phyloP scores from a whole-genome alignment of 2,329 filamentous ascomycete genomes.

The Epichloe uncinata region DNA sequence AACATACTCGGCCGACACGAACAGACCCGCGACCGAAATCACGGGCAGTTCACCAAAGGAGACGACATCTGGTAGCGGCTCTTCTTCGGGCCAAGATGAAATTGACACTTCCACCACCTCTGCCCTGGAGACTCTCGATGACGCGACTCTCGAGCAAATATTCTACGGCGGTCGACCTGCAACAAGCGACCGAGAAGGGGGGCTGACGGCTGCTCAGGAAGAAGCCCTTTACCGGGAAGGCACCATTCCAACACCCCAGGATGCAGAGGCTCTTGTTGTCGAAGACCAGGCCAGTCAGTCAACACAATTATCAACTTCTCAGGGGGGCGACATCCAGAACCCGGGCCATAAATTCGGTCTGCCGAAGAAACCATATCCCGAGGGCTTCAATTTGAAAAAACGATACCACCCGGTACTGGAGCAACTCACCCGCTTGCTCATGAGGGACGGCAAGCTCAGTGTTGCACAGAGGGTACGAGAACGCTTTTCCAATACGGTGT shows the following conservation, averaged over 20 bases:
- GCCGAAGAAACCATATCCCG: slow-evolving; percentile 52
- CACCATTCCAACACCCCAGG: slow-evolving; percentile 23
- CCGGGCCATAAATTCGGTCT: slow-evolving; percentile 67
- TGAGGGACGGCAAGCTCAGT: slow-evolving; percentile 82
- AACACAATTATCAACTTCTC: slow-evolving; percentile 7
- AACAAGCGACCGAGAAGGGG: slow-evolving; percentile 16
- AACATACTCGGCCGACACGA: slow-evolving; percentile 21
- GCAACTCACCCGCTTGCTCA: slow-evolving; percentile 82
- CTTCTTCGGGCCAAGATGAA: neutral
- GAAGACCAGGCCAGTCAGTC: slow-evolving; percentile 10
- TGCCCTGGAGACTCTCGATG: slow-evolving; percentile 17
- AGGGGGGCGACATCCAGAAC: slow-evolving; percentile 14
- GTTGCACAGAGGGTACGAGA: slow-evolving; percentile 65
- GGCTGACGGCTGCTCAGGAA: slow-evolving; percentile 30
- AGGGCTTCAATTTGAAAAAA: slow-evolving; percentile 52
- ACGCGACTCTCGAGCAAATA: slow-evolving; percentile 23
- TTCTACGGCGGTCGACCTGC: slow-evolving; percentile 22
- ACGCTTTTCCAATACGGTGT: neutral
- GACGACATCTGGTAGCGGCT: neutral
- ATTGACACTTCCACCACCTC: neutral
- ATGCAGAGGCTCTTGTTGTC: slow-evolving; percentile 19
- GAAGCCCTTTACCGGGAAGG: slow-evolving; percentile 29
- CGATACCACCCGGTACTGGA: slow-evolving; percentile 76
- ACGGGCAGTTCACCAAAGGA: neutral
- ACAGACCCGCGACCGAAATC: neutral